Evolutionary conservation across 2,329 filamentous ascomycete species (phyloP).

Genomic region (Penicillium crustosum): DNA sequence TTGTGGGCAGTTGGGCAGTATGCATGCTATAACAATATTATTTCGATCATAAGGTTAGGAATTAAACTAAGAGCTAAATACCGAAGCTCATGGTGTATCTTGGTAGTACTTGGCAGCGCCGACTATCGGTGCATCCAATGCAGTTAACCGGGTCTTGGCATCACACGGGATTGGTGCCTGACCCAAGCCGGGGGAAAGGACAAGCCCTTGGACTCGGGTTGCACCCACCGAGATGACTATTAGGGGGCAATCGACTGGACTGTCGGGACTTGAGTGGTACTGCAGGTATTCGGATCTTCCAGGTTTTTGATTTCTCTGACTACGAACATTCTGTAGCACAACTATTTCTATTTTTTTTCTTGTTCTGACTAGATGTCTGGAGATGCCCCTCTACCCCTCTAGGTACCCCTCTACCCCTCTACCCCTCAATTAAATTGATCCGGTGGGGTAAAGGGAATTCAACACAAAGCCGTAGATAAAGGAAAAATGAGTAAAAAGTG

Average conservation of each 20-base stretch:
- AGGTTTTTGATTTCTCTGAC: not conserved
- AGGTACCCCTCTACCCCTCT: not conserved
- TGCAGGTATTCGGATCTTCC: not conserved
- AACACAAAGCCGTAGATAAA: not conserved
- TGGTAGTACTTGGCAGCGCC: not conserved
- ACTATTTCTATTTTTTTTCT: not conserved
- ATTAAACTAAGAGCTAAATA: not conserved
- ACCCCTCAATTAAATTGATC: conserved; percentile 1
- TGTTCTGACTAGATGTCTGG: not conserved
- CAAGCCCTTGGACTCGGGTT: not conserved
- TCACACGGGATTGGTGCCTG: conserved; percentile 5
- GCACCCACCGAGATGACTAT: conserved; percentile 4
- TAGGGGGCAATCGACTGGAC: not conserved
- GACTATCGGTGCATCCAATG: conserved; percentile 9
- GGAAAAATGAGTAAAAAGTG: conserved; percentile 9
- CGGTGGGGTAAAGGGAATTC: not conserved
- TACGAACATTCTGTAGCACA: not conserved
- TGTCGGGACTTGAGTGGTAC: not conserved
- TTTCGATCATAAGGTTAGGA: not conserved
- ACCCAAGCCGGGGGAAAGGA: conserved; percentile 1
- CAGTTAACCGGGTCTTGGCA: conserved; percentile 7
- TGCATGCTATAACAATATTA: not conserved
- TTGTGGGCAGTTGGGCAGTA: not conserved
- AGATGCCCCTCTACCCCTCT: not conserved
- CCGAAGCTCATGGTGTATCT: not conserved